Percentiles rank a stretch among this genome's conserved stretches.
Evolutionary conservation across 306 rosid species (phyloP).

Genomic region (Spatholobus suberectus): DNA sequence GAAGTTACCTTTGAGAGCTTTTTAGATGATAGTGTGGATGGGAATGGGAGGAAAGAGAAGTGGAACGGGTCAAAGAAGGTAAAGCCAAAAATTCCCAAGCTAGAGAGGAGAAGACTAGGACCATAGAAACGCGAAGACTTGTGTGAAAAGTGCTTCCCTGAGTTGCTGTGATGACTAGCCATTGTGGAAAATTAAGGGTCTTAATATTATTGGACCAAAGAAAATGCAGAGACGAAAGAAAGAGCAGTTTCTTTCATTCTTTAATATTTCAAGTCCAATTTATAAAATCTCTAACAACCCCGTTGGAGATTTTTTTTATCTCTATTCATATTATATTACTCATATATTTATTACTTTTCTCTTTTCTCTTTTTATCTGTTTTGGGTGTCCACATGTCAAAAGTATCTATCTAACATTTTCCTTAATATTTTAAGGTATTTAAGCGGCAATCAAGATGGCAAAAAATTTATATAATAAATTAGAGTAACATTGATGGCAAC

Average conservation of each 20-base stretch:
- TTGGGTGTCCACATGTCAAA: not conserved
- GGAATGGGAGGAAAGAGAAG: not conserved
- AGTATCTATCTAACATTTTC: not conserved
- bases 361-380: not conserved
- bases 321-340: not conserved
- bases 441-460: not conserved
- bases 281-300: not conserved
- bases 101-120: constrained; percentile 42
- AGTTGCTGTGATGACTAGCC: constrained; percentile 9
- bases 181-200: not conserved
- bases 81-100: constrained; percentile 41
- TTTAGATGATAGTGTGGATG: not conserved
- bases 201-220: not conserved
- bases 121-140: constrained; percentile 32
- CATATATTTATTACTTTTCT: not conserved
- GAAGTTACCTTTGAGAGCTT: not conserved
- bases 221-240: not conserved
- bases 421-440: not conserved
- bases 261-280: not conserved
- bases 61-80: constrained; percentile 54
- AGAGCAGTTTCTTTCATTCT: not conserved
- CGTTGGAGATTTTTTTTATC: not conserved
- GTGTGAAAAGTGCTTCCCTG: constrained; percentile 25
- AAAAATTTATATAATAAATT: not conserved
- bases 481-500: not conserved